Conservation (phyloP, 768 basidiomycete genomes). For the Podaxis sp. region DNA sequence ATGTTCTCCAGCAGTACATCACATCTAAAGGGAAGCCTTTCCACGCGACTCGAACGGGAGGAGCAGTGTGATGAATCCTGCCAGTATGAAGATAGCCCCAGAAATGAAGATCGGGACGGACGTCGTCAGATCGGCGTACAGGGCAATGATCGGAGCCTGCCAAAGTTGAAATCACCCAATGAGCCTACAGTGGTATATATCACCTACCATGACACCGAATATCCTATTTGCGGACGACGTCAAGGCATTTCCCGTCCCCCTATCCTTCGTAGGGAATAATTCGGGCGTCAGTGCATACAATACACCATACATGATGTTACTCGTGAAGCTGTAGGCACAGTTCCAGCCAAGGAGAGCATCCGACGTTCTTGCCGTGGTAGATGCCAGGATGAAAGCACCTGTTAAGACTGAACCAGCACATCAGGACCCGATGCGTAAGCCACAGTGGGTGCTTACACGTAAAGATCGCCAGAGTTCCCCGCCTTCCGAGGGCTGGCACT, state of each 20-base stretch:
- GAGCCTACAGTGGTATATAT: neutral
- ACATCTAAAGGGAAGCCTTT: slow-evolving; percentile 52
- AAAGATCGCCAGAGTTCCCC: slow-evolving; percentile 60
- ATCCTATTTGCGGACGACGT: slow-evolving; percentile 61
- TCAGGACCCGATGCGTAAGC: slow-evolving; percentile 19
- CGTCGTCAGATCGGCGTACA: slow-evolving; percentile 59
- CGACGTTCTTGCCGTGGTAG: slow-evolving; percentile 69
- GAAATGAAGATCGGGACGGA: slow-evolving; percentile 69
- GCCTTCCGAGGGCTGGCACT: slow-evolving; percentile 55
- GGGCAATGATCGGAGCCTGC: slow-evolving; percentile 65
- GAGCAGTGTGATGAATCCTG: slow-evolving; percentile 52
- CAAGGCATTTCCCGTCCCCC: slow-evolving; percentile 70
- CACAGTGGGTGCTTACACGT: slow-evolving; percentile 43
- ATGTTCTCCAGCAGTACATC: neutral
- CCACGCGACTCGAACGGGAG: slow-evolving; percentile 74
- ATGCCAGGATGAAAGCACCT: slow-evolving; percentile 69
- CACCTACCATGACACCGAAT: slow-evolving; percentile 69
- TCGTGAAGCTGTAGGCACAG: slow-evolving; percentile 61
- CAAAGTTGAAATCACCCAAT: neutral
- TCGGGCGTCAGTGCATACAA: slow-evolving; percentile 69
- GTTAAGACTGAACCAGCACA: slow-evolving; percentile 51
- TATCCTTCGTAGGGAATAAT: slow-evolving; percentile 66
- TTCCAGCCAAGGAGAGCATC: slow-evolving; percentile 75
- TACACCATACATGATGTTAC: slow-evolving; percentile 72
- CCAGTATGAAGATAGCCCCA: slow-evolving; percentile 58